phyloP scores from a whole-genome alignment of 495 filamentous ascomycete genomes.

The Trichoderma reesei region DNA sequence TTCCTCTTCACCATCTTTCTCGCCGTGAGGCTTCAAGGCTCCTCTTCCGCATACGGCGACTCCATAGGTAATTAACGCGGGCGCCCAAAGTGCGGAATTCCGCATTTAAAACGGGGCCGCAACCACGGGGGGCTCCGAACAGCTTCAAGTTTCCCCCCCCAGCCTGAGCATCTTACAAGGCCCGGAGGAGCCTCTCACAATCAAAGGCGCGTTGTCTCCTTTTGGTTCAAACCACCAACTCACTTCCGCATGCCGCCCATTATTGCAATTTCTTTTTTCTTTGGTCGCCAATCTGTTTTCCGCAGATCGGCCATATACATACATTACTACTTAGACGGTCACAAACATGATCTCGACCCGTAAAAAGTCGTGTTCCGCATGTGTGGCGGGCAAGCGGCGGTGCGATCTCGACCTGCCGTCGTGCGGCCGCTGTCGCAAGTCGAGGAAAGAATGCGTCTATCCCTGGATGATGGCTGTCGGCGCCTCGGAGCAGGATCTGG shows the following conservation, averaged over 20 bases:
- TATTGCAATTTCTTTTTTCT: neutral
- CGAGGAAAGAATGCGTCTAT: neutral
- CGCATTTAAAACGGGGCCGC: no score
- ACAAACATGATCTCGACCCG: neutral
- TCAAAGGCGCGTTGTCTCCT: neutral
- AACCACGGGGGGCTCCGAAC: no score
- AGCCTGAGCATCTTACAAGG: no score
- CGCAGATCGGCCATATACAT: neutral
- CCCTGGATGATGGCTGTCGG: neutral
- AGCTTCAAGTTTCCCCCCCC: no score
- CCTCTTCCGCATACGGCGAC: no score
- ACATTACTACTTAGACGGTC: no score
- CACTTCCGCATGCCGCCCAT: neutral
- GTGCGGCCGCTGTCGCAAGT: neutral
- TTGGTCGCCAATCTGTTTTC: neutral
- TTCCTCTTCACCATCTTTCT: no score
- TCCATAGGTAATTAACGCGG: no score
- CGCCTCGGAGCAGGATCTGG: neutral
- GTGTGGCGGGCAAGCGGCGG: constrained; percentile 4
- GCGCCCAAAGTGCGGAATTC: no score
- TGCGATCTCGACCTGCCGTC: constrained; percentile 3
- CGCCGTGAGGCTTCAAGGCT: no score
- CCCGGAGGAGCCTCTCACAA: neutral
- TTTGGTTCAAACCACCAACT: no score
- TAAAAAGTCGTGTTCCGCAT: neutral